Evolutionary conservation across 1,284 basidiomycete genomes (phyloP), one percentile per base, ranked within the genome.

Genomic region (Boletus smithii): DNA sequence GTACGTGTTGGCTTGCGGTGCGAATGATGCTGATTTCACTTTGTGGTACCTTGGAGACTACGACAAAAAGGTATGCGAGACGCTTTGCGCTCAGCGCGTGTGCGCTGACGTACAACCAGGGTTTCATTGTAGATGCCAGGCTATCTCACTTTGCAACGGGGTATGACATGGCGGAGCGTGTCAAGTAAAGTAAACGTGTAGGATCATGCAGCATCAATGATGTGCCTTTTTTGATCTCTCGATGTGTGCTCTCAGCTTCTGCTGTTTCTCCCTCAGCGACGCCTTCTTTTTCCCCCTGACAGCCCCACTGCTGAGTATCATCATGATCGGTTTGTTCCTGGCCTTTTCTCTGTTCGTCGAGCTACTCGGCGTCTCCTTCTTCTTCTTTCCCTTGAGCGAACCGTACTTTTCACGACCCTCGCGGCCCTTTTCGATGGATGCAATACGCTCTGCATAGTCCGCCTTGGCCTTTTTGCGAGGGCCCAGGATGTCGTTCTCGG

Each of bases 371-470:
- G 72, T 70, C 32, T 75, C 88, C 66, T 90, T 91, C 54, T 83
- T 90, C 71, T 90, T 86, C 75, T 95, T 95, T 30, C 92, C 93
- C 73, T 88, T 93, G 57, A 79, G 69, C 44, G 86, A 90, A 6
- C 92, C 92, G 63, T 86, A 99, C 74, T 97, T 98, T 62, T 97
- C 95, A 42, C 97, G 80, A 0, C 93, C 97, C 68, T 99, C 95
- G 26, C 95, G 80, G 1, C 95, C 95, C 66, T 92, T 88, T 62
- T 88, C 83, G 57, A 99, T 91, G 14, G 85, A 88, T 3, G 89
- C 94, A 72, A 99, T 83, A 18, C 95, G 85, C 66, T 97, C 95
- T 50, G 92, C 92, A 67, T 99, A 98, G 62, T 92, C 89, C 3
- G 90, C 83, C 69, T 98, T 99, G 26, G 79, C 78, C 72, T 94